Conservation (phyloP, 1,284 basidiomycete genomes). For the Stereum hirsutum region DNA sequence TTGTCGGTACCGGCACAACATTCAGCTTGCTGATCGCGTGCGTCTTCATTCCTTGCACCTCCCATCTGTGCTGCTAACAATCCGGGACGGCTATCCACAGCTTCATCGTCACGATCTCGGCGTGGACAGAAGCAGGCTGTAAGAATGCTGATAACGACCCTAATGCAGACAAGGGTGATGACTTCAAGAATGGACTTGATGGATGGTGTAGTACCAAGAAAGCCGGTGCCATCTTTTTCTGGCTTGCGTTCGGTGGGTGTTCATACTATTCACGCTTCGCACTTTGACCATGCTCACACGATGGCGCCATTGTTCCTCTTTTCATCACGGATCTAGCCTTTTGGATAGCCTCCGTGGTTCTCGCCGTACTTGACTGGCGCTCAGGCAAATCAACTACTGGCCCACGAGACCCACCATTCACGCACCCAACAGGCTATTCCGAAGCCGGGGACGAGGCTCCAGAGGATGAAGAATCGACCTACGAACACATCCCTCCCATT, state of each 20-base stretch:
- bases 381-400: conserved; percentile 45
- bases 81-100: conserved; percentile 25
- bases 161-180: conserved; percentile 56
- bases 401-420: conserved; percentile 65
- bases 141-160: conserved; percentile 73
- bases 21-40: conserved; percentile 69
- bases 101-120: conserved; percentile 65
- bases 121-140: conserved; percentile 78
- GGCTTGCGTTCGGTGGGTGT: conserved; percentile 62
- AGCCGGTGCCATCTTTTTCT: conserved; percentile 80
- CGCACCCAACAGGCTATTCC: conserved; percentile 34
- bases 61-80: conserved; percentile 5
- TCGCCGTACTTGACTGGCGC: conserved; percentile 67
- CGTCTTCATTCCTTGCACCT: conserved; percentile 19
- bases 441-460: conserved; percentile 30
- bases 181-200: conserved; percentile 57
- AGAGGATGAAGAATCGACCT: conserved; percentile 39
- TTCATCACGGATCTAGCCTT: conserved; percentile 32
- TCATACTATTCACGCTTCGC: conserved; percentile 3
- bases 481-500: conserved; percentile 27
- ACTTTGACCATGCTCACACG: background rate
- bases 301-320: conserved; percentile 1
- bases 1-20: conserved; percentile 57
- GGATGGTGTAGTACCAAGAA: conserved; percentile 89
- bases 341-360: conserved; percentile 54